Evolutionary conservation across 768 basidiomycete genomes (phyloP).

Genomic region (Macrolepiota dolichaula): DNA sequence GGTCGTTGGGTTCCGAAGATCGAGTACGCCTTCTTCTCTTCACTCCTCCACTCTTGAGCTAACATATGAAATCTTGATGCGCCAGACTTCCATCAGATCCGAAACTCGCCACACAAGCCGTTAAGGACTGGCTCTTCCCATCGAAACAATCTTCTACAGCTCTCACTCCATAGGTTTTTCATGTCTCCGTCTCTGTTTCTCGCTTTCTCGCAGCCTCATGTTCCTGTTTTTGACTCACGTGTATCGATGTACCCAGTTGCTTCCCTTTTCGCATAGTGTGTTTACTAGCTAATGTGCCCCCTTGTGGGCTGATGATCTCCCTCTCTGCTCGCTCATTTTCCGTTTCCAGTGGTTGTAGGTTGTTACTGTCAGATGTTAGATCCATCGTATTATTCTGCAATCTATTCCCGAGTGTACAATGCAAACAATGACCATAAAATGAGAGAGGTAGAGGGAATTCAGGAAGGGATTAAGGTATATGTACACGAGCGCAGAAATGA

Average conservation of each 20-base stretch:
- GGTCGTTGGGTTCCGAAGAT: constrained; percentile 85
- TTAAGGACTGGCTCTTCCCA: constrained; percentile 80
- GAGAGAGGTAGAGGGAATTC: not conserved
- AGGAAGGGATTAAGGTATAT: constrained; percentile 17
- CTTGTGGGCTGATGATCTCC: not conserved
- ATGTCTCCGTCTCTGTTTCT: not conserved
- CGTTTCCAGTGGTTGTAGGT: constrained; percentile 6
- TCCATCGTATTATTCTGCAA: constrained; percentile 25
- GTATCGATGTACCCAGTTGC: not conserved
- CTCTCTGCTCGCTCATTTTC: constrained; percentile 13
- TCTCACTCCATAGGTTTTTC: not conserved
- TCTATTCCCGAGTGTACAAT: constrained; percentile 28
- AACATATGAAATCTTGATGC: constrained; percentile 11
- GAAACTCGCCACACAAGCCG: constrained; percentile 56
- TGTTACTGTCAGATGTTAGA: constrained; percentile 18
- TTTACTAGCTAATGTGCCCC: not conserved
- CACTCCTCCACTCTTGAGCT: not conserved
- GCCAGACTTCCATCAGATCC: constrained; percentile 70
- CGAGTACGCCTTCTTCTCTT: constrained; percentile 25
- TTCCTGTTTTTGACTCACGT: not conserved
- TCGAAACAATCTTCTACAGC: constrained; percentile 8
- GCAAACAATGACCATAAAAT: constrained; percentile 15
- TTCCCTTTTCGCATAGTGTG: not conserved
- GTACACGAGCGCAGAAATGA: constrained; percentile 7
- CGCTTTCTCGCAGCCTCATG: not conserved